phyloP scores from a whole-genome alignment of 148 eudicot genomes.

The Amaranthus hypochondriacus region DNA sequence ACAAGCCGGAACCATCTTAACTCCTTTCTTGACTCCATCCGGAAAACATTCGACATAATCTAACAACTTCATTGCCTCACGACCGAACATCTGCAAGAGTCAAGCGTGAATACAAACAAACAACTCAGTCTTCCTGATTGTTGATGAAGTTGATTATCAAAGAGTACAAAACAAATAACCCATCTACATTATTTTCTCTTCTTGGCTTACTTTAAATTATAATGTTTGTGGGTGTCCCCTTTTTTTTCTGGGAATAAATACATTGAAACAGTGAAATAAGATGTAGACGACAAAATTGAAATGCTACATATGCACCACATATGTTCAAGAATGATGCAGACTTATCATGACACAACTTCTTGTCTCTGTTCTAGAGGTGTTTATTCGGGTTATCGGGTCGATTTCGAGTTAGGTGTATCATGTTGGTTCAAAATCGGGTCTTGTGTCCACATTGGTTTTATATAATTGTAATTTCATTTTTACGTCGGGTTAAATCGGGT shows the following conservation, averaged over 20 bases:
- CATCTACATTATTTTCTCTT: neutral
- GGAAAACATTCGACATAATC: slow-evolving; percentile 97
- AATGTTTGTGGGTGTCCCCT: no score
- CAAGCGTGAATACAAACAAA: neutral
- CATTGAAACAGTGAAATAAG: neutral
- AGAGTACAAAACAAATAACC: neutral
- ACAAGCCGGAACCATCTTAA: slow-evolving; percentile 56
- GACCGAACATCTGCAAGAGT: slow-evolving; percentile 70
- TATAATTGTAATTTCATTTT: no score
- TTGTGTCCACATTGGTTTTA: no score
- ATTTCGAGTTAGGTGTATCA: no score
- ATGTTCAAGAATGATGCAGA: neutral
- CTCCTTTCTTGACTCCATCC: slow-evolving; percentile 63
- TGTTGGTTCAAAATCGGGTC: no score
- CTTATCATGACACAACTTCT: neutral
- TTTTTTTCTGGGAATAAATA: no score
- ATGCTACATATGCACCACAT: neutral
- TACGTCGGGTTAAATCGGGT: no score
- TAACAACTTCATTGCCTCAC: slow-evolving; percentile 69
- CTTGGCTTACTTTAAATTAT: neutral
- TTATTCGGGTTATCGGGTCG: no score
- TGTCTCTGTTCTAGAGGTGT: neutral
- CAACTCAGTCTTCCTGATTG: neutral
- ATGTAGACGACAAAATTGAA: neutral
- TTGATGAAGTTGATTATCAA: neutral